Evolutionary conservation across 805 yeast species (phyloP).

Genomic region (Saturnispora dispora): DNA sequence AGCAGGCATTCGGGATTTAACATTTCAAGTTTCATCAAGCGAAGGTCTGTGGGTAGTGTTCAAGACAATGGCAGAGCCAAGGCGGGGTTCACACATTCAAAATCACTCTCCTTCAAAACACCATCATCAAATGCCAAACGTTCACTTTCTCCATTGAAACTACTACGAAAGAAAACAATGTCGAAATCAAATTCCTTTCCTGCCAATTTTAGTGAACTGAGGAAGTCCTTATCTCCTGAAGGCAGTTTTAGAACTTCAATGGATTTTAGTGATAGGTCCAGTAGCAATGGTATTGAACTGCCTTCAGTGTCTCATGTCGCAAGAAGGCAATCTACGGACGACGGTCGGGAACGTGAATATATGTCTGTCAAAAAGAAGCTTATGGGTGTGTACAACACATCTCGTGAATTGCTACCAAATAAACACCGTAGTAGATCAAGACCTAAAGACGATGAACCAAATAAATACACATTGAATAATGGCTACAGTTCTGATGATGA

Average conservation of each 20-base stretch:
- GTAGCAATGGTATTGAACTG: neutral
- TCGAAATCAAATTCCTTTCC: slow-evolving; percentile 4
- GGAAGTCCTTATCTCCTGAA: neutral
- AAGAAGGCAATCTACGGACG: neutral
- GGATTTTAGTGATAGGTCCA: neutral
- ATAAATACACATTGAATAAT: neutral
- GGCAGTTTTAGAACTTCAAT: neutral
- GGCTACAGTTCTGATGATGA: neutral
- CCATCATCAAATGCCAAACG: neutral
- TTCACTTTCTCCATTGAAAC: slow-evolving; percentile 5
- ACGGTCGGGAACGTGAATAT: slow-evolving; percentile 1
- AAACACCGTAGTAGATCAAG: neutral
- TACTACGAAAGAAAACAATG: neutral
- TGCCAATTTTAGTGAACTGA: neutral
- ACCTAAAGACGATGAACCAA: neutral
- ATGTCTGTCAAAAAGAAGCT: slow-evolving; percentile 9
- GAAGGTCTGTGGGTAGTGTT: slow-evolving; percentile 1
- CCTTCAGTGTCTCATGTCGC: neutral
- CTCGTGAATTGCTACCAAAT: neutral
- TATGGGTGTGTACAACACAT: slow-evolving; percentile 1
- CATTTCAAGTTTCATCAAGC: neutral
- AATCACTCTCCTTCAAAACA: neutral
- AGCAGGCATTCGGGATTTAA: neutral
- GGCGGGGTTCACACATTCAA: neutral
- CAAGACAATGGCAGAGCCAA: neutral